Percentiles rank a stretch among this genome's conserved stretches.
These are phyloP conservation scores for Pouteria campechiana DNA, from an alignment of 179 eudicot species.

Conservation along the genomic window DNA sequence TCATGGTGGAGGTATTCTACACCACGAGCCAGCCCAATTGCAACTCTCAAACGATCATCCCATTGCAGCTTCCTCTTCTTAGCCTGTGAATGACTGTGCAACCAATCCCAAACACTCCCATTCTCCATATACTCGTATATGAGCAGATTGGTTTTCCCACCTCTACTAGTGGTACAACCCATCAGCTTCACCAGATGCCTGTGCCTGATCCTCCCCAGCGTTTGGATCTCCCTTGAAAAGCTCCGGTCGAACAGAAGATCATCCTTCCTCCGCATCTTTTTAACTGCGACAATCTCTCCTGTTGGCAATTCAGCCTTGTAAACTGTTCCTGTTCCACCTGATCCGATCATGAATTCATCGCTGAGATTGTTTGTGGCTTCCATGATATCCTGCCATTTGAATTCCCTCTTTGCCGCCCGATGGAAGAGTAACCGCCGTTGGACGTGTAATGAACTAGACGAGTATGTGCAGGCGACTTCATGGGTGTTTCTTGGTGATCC, in stretches of 20 bases:
- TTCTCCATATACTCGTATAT: constrained; percentile 96
- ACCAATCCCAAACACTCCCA: constrained; percentile 97
- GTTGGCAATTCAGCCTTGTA: constrained; percentile 63
- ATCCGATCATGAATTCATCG: constrained; percentile 70
- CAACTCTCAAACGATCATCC: constrained; percentile 74
- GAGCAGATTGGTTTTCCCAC: constrained; percentile 49
- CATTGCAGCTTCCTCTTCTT: constrained; percentile 45
- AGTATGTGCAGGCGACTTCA: constrained; percentile 32
- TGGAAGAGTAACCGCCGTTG: constrained; percentile 45
- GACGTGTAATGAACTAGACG: constrained; percentile 55
- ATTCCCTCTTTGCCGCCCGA: constrained; percentile 34
- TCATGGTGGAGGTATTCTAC: constrained; percentile 95
- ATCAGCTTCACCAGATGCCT: constrained; percentile 84
- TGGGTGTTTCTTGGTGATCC: constrained; percentile 28
- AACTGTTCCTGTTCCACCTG: constrained; percentile 89
- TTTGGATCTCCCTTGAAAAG: constrained; percentile 80
- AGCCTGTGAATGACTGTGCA: constrained; percentile 28
- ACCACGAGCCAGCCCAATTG: constrained; percentile 86
- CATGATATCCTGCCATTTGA: constrained; percentile 87
- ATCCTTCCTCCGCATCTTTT: constrained; percentile 66
- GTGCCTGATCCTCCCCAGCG: constrained; percentile 87
- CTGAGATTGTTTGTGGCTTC: constrained; percentile 80
- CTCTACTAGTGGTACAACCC: constrained; percentile 62
- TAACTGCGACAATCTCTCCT: constrained; percentile 77
- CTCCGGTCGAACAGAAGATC: constrained; percentile 61